Base-by-base conservation (phyloP, 306 rosid genomes). In the Gynostemma pentaphyllum region DNA sequence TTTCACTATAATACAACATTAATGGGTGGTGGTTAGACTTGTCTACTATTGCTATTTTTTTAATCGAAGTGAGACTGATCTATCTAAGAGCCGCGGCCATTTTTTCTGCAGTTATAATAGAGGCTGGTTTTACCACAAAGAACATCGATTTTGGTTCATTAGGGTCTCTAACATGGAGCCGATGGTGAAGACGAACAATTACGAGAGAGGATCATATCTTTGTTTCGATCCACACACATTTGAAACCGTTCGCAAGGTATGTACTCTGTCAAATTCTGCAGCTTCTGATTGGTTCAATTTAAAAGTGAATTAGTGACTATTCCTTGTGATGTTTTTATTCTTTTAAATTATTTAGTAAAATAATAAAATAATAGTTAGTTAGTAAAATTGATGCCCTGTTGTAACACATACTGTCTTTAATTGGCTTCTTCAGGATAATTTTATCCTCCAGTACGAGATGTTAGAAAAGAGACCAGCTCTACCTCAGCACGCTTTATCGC, bases 121-220 rank as follows among this genome's bases (percentile, higher is more conserved):
- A 77, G 81, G 89, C n/a, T 94, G 99, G 99, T 79, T 78, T 68
- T 94, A 94, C 75, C 99, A 86, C 89, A 94, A 85, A 68, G 99
- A 94, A 45, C 82, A 66, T 46, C 84, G 84, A 12, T 60, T 76
- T 23, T 94, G 99, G 97, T 80, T 88, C 54, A 68, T 50, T 46
- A 80, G 94, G 67, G 81, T 78, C 45, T 81, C 95, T 67, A 86
- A 83, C 67, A 62, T 81, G 76, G 99, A 94, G 75, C 97, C 87
- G 1, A 84, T 86, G 26, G 97, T 84, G 16, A 86, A 88, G 78
- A 86, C 95, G 21, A 73, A 64, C 78, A 70, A 90, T 0, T 78
- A 79, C 22, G 99, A 94, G 82, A 81, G 89, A 74, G 97, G 97
- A 69, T 86, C 94, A 8, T 94, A 88, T 71, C 87, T 76, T 74